Conservation (phyloP, 805 yeast species). For the Yarrowia keelungensis region DNA sequence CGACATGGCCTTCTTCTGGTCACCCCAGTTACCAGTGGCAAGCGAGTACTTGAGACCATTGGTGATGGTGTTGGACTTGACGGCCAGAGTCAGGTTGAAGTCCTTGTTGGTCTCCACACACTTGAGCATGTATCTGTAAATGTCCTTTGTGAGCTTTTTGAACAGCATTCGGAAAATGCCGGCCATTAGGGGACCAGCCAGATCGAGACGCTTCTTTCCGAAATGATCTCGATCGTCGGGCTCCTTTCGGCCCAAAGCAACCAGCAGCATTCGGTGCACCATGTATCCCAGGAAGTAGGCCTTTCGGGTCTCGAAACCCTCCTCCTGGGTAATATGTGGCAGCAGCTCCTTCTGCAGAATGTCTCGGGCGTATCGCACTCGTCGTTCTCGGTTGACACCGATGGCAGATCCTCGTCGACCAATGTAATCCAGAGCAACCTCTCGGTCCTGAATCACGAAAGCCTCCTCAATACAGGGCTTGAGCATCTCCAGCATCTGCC, state of each 20-base stretch:
- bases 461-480: conserved; percentile 99
- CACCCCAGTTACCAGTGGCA: conserved; percentile 99
- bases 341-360: conserved; percentile 93
- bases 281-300: conserved; percentile 97
- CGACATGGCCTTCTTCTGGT: conserved; percentile 98
- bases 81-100: conserved; percentile 94
- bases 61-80: conserved; percentile 94
- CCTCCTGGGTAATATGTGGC: conserved; percentile 97
- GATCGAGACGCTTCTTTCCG: conserved; percentile 97
- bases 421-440: conserved; percentile 95
- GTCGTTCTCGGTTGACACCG: conserved; percentile 96
- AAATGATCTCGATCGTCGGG: conserved; percentile 99
- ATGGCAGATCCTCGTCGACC: conserved; percentile 98
- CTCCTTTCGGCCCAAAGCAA: conserved; percentile 97
- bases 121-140: conserved; percentile 97
- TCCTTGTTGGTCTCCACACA: conserved; percentile 98
- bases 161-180: conserved; percentile 92
- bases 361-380: conserved; percentile 97
- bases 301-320: conserved; percentile 95
- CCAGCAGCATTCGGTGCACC: conserved; percentile 91
- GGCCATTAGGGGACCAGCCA: conserved; percentile 97
- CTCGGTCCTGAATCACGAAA: conserved; percentile 96
- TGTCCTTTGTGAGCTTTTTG: conserved; percentile 94
- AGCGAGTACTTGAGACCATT: conserved; percentile 96
- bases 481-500: conserved; percentile 99